These are phyloP conservation scores for Fusarium zealandicum DNA, from an alignment of 2,329 filamentous ascomycete species.

Conservation along the genomic window DNA sequence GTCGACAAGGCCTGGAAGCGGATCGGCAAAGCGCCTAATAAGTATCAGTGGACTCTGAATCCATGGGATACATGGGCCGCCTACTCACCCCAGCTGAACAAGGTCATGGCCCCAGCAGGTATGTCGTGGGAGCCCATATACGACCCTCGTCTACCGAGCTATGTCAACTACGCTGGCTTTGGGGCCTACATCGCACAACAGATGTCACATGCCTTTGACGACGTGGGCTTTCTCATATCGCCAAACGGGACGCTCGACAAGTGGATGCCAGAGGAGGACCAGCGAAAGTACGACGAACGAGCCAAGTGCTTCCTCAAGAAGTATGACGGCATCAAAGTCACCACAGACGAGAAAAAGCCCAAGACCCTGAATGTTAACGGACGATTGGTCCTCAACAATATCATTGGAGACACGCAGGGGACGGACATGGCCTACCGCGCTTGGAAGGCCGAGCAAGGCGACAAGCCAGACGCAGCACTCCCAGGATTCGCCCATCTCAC, in stretches of 20 bases:
- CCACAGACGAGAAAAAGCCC: not conserved
- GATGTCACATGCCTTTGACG: constrained; percentile 23
- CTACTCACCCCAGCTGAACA: constrained; percentile 22
- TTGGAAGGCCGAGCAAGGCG: constrained; percentile 53
- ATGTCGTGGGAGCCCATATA: constrained; percentile 18
- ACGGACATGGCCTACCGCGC: constrained; percentile 62
- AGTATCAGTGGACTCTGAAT: constrained; percentile 2
- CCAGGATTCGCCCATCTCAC: constrained; percentile 61
- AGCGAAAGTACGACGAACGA: not conserved
- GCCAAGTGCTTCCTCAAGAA: constrained; percentile 17
- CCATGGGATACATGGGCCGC: constrained; percentile 2
- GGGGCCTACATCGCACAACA: constrained; percentile 19
- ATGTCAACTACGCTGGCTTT: constrained; percentile 19
- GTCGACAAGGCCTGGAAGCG: constrained; percentile 12
- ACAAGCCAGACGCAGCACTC: constrained; percentile 43
- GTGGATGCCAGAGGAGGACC: constrained; percentile 33
- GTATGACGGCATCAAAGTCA: constrained; percentile 10
- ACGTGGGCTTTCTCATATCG: constrained; percentile 11
- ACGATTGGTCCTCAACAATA: not conserved
- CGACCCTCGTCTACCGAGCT: constrained; percentile 7
- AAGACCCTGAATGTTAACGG: constrained; percentile 28
- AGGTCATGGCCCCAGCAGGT: constrained; percentile 23
- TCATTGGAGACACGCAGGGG: constrained; percentile 44
- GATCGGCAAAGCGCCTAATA: constrained; percentile 1
- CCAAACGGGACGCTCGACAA: constrained; percentile 68